These are phyloP conservation scores for Fusarium sp. DNA, from an alignment of 2,329 filamentous ascomycete genomes.

Conservation along the genomic window DNA sequence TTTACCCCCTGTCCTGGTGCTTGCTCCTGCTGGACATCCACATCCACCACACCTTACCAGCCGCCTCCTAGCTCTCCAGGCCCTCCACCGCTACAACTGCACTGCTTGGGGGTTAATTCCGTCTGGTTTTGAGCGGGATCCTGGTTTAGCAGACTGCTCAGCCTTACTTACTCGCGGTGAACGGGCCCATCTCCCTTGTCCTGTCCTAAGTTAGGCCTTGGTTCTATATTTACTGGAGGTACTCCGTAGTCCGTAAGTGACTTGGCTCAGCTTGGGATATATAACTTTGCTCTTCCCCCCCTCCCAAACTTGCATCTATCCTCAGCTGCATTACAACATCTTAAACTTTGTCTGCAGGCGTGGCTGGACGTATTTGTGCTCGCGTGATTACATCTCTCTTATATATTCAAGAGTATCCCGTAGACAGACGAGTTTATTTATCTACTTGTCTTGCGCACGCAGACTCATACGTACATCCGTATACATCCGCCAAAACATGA, in stretches of 20 bases:
- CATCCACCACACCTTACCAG: constrained; percentile 46
- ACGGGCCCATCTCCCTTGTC: constrained; percentile 41
- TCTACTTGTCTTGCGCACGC: constrained; percentile 14
- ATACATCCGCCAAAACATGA: constrained; percentile 45
- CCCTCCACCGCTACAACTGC: constrained; percentile 41
- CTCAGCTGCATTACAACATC: constrained; percentile 28
- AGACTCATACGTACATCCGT: constrained; percentile 18
- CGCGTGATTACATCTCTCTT: constrained; percentile 44
- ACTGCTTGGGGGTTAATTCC: constrained; percentile 28
- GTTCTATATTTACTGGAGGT: constrained; percentile 39
- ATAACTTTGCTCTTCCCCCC: constrained; percentile 44
- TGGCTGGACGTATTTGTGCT: constrained; percentile 46
- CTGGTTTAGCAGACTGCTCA: constrained; percentile 45
- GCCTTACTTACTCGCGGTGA: constrained; percentile 49
- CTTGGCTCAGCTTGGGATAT: constrained; percentile 41
- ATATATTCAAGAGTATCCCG: constrained; percentile 36
- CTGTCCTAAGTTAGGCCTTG: constrained; percentile 26
- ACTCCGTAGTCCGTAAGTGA: constrained; percentile 35
- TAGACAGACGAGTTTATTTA: constrained; percentile 42
- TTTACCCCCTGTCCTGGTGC: constrained; percentile 34
- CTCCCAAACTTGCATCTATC: constrained; percentile 31
- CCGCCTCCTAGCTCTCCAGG: constrained; percentile 12
- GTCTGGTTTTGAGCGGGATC: constrained; percentile 38
- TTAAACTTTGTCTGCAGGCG: constrained; percentile 36
- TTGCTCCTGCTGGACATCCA: constrained; percentile 10